phyloP scores from a whole-genome alignment of 2,329 filamentous ascomycete species.

The Celoporthe dispersa region DNA sequence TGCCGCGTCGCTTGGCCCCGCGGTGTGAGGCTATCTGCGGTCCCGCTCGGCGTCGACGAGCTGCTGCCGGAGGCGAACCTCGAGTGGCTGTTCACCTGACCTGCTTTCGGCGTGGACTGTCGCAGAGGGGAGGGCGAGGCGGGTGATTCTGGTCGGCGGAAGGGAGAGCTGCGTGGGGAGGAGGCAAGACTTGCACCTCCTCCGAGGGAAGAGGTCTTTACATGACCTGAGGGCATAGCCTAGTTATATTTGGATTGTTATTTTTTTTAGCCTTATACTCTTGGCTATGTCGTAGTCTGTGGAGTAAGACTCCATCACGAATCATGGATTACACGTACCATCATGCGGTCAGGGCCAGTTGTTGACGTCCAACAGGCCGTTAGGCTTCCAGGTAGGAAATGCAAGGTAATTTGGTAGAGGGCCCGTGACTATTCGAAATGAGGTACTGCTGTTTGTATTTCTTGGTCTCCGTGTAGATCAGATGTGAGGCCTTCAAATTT shows the following conservation, averaged over 20 bases:
- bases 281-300: conserved; percentile 19
- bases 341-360: conserved; percentile 20
- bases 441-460: not conserved
- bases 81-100: conserved; percentile 50
- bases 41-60: conserved; percentile 36
- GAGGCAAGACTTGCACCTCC: conserved; percentile 35
- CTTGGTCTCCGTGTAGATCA: not conserved
- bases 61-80: conserved; percentile 41
- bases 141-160: conserved; percentile 65
- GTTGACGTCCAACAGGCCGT: not conserved
- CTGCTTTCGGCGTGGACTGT: conserved; percentile 64
- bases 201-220: conserved; percentile 23
- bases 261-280: conserved; percentile 19
- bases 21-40: conserved; percentile 45
- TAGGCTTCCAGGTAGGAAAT: not conserved
- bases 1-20: conserved; percentile 34
- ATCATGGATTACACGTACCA: conserved; percentile 27
- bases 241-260: conserved; percentile 33
- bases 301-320: conserved; percentile 27
- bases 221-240: conserved; percentile 51
- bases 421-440: not conserved
- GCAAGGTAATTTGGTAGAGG: not conserved
- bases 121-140: conserved; percentile 69
- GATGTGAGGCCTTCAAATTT: not conserved
- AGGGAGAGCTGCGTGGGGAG: conserved; percentile 69